Conservation (phyloP, 2,329 filamentous ascomycete genomes). For the Neonectria punicea region DNA sequence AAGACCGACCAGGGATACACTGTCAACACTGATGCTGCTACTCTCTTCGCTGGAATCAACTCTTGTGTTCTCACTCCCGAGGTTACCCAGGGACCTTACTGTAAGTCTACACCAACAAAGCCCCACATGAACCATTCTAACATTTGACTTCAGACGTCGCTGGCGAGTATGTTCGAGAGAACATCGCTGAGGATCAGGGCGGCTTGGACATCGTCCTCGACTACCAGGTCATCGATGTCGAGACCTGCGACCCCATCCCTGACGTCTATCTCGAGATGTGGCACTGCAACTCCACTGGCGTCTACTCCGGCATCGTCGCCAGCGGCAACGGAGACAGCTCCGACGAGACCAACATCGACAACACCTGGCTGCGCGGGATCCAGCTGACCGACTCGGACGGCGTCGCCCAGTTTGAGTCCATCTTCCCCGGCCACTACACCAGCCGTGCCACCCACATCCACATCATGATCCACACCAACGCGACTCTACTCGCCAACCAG, state of each 20-base stretch:
- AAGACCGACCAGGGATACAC: constrained; percentile 49
- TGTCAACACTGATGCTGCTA: constrained; percentile 43
- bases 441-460: constrained; percentile 61
- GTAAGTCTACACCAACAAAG: constrained; percentile 32
- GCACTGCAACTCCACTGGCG: constrained; percentile 59
- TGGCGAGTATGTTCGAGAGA: constrained; percentile 48
- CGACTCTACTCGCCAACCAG: constrained; percentile 46
- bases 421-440: constrained; percentile 58
- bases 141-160: constrained; percentile 39
- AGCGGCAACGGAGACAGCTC: constrained; percentile 57
- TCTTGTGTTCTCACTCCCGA: constrained; percentile 62
- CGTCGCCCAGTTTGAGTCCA: constrained; percentile 54
- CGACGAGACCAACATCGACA: constrained; percentile 46
- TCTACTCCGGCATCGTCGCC: constrained; percentile 56
- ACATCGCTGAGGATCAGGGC: constrained; percentile 53
- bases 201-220: constrained; percentile 56
- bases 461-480: constrained; percentile 52
- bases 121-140: not conserved
- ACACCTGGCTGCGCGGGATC: constrained; percentile 51
- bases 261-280: constrained; percentile 57
- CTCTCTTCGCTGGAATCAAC: constrained; percentile 52
- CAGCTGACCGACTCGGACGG: constrained; percentile 54
- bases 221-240: constrained; percentile 56
- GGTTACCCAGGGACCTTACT: constrained; percentile 60
- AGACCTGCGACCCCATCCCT: constrained; percentile 55